Base-by-base conservation (phyloP, 768 basidiomycete genomes). In the Tulasnella sp. region DNA sequence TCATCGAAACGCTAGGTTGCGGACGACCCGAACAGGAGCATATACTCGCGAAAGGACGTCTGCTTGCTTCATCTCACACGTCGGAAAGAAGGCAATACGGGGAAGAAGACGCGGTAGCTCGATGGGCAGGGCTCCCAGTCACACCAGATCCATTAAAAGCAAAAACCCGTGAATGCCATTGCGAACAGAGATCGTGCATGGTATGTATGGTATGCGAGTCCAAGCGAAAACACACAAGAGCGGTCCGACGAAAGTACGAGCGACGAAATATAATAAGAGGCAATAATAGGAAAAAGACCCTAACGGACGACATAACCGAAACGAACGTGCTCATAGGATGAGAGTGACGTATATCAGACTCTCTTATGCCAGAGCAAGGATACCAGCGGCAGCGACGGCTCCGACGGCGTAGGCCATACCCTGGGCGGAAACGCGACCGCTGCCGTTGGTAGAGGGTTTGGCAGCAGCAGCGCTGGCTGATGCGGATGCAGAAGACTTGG, bases 21-120 rank as follows among this genome's bases (percentile, higher is more conserved):
- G 19, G 91, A 93, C 79, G 90, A 93, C 81, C 89, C 91, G 37
- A 82, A 87, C 80, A 86, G 84, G 42, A 83, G 83, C 40, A 84
- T 82, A 52, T 93, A 93, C 82, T 84, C 82, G 67, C 86, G 86
- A n/a, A 90, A 92, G 77, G 87, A 87, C 8, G 91, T 94, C 70
- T 88, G 88, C 9, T 85, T 94, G 64, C 83, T 93, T 70, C 85
- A 84, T 37, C 83, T 91, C 19, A 69, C 75, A 12, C 58, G 69
- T 64, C 45, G 54, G 73, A 74, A 52, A 36, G 36, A 38, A 15
- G 69, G 40, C 69, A 25, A 6, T 17, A 34, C 19, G 17, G 67
- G 34, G 19, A 68, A 34, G 31, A 39, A 38, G 37, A 39, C 17
- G 17, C 29, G 37, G 22, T 70, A 70, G 40, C 17, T 70, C 8